A percentile compares a stretch with the other conserved stretches of the same genome.
phyloP scores from a whole-genome alignment of 495 filamentous ascomycete species.

The Penicillium ochrochloron region DNA sequence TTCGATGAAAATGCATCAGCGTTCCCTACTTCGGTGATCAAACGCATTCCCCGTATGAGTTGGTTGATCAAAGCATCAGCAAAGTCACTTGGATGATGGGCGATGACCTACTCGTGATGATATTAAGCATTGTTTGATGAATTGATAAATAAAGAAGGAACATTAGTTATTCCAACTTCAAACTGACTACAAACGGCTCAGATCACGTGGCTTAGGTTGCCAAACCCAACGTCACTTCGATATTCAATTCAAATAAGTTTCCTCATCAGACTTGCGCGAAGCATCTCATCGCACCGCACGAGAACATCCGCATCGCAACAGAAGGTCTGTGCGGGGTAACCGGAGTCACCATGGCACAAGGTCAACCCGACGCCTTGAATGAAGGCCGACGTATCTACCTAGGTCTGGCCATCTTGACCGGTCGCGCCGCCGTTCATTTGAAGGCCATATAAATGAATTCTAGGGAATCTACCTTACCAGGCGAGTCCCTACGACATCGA shows the following conservation, averaged over 20 bases:
- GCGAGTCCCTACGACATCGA: neutral
- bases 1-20: too few species aligned
- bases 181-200: neutral
- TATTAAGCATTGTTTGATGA: too few species aligned
- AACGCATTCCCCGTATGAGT: too few species aligned
- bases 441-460: neutral
- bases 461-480: neutral
- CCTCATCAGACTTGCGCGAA: neutral
- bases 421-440: neutral
- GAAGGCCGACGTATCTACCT: conserved; percentile 4
- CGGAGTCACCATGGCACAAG: neutral
- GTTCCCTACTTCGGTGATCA: too few species aligned
- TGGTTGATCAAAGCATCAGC: too few species aligned
- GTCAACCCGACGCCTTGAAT: neutral
- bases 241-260: neutral
- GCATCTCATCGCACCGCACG: neutral
- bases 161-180: too few species aligned
- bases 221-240: neutral
- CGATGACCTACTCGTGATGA: too few species aligned
- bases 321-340: neutral
- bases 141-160: too few species aligned
- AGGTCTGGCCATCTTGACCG: neutral
- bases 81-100: too few species aligned
- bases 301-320: neutral
- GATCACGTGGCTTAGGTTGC: neutral